These are phyloP conservation scores for Zymoseptoria crescenta DNA, from an alignment of 2,329 filamentous ascomycete genomes.

Conservation along the genomic window DNA sequence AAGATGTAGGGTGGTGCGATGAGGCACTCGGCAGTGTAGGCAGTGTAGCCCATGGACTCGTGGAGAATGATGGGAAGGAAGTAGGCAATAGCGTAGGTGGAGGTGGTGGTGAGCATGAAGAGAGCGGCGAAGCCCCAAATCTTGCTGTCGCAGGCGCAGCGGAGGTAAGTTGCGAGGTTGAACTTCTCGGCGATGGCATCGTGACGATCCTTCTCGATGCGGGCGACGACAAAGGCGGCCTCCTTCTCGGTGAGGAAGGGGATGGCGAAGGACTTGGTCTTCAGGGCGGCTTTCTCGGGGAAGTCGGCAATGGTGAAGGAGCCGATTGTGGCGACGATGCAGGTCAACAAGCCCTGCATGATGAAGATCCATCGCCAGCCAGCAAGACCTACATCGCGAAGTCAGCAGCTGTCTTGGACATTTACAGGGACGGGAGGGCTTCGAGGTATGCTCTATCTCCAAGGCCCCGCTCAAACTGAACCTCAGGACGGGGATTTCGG, in stretches of 20 bases:
- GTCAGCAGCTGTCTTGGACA: no score
- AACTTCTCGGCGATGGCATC: slow-evolving; percentile 46
- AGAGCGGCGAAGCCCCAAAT: slow-evolving; percentile 49
- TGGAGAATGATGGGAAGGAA: slow-evolving; percentile 33
- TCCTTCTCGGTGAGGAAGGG: slow-evolving; percentile 42
- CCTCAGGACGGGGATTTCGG: no score
- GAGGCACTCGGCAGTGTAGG: slow-evolving; percentile 25
- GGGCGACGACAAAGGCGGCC: slow-evolving; percentile 42
- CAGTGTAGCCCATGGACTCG: slow-evolving; percentile 29
- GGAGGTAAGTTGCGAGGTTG: slow-evolving; percentile 29
- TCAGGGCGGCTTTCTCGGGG: slow-evolving; percentile 33
- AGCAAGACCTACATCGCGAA: slow-evolving; percentile 17
- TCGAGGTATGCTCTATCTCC: no score
- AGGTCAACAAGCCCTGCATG: slow-evolving; percentile 37
- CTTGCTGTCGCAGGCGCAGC: slow-evolving; percentile 41
- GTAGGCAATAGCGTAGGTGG: slow-evolving; percentile 30
- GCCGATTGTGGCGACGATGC: slow-evolving; percentile 32
- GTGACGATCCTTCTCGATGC: slow-evolving; percentile 46
- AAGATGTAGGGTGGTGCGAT: slow-evolving; percentile 26
- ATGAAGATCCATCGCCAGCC: slow-evolving; percentile 43
- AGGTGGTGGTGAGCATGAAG: slow-evolving; percentile 46
- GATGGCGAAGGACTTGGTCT: slow-evolving; percentile 26
- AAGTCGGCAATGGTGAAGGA: slow-evolving; percentile 42
- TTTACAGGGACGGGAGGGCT: no score
- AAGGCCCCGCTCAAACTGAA: no score